Percentiles rank a stretch among this genome's conserved stretches.
Conservation (phyloP, 441 rosid species). For the Codiaeum variegatum region DNA sequence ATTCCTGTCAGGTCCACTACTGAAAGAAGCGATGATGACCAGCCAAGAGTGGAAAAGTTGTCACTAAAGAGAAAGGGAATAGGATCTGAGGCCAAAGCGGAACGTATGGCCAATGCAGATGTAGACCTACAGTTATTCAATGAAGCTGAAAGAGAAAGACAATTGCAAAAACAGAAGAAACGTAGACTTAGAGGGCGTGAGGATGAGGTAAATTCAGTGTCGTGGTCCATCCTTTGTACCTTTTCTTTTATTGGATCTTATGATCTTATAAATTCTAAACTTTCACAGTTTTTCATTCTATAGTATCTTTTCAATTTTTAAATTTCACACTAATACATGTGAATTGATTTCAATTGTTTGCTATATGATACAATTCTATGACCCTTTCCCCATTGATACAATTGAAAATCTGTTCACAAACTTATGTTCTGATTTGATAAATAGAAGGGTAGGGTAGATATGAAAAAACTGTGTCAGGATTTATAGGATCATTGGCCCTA, state of each 20-base stretch:
- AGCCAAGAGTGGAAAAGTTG: conserved; percentile 66
- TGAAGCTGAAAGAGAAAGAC: conserved; percentile 75
- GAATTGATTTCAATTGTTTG: background rate
- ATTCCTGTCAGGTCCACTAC: conserved; percentile 36
- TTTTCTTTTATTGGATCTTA: background rate
- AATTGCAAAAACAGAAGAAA: conserved; percentile 76
- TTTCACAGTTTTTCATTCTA: background rate
- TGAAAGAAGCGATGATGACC: conserved; percentile 54
- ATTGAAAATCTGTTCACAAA: no score
- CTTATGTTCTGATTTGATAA: no score
- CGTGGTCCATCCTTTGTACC: background rate
- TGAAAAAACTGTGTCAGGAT: no score
- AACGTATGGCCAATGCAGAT: conserved; percentile 69
- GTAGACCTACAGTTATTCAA: conserved; percentile 67
- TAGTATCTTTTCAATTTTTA: background rate
- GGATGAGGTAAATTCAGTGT: conserved; percentile 60
- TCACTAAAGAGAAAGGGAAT: conserved; percentile 78
- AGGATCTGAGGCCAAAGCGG: conserved; percentile 88
- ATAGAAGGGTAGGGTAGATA: no score
- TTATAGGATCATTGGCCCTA: no score
- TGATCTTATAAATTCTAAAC: background rate
- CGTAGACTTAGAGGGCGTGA: conserved; percentile 86
- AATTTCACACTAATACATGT: background rate
- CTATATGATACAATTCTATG: background rate
- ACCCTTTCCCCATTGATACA: no score